Conservation (phyloP, 768 basidiomycete species). For the Psilocybe cyanescens region DNA sequence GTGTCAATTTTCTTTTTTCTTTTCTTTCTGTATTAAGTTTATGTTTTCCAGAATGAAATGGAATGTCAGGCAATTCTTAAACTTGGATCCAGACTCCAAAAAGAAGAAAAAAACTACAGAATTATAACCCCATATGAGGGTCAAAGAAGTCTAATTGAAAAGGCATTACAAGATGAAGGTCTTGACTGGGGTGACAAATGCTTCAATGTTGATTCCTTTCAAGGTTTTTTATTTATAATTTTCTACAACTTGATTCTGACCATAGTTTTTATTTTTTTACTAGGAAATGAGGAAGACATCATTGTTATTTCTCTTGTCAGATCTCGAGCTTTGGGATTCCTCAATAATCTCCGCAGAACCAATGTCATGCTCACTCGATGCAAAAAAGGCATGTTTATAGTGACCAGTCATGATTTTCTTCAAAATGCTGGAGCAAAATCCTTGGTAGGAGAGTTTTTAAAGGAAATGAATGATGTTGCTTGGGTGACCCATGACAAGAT, state of each 20-base stretch:
- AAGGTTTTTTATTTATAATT: conserved; percentile 51
- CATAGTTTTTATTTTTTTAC: neutral
- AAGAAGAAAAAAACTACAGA: conserved; percentile 49
- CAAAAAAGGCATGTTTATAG: conserved; percentile 78
- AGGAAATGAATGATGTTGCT: conserved; percentile 34
- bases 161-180: conserved; percentile 49
- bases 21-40: neutral
- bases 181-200: conserved; percentile 71
- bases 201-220: conserved; percentile 87
- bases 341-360: conserved; percentile 64
- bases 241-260: conserved; percentile 6
- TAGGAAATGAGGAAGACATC: conserved; percentile 84
- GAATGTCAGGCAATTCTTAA: conserved; percentile 62
- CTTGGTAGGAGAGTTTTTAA: conserved; percentile 46
- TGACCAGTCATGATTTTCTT: conserved; percentile 66
- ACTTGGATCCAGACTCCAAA: conserved; percentile 61
- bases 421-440: conserved; percentile 50
- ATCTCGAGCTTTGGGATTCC: conserved; percentile 63
- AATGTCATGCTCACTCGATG: conserved; percentile 91
- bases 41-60: conserved; percentile 51
- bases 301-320: conserved; percentile 78
- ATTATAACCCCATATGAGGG: conserved; percentile 86
- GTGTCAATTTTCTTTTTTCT: conserved; percentile 9
- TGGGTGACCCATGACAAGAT: conserved; percentile 31
- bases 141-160: conserved; percentile 66